Percentiles rank a stretch among this genome's conserved stretches.
phyloP scores from a whole-genome alignment of 768 basidiomycete species.

The Gyrodon lividus region DNA sequence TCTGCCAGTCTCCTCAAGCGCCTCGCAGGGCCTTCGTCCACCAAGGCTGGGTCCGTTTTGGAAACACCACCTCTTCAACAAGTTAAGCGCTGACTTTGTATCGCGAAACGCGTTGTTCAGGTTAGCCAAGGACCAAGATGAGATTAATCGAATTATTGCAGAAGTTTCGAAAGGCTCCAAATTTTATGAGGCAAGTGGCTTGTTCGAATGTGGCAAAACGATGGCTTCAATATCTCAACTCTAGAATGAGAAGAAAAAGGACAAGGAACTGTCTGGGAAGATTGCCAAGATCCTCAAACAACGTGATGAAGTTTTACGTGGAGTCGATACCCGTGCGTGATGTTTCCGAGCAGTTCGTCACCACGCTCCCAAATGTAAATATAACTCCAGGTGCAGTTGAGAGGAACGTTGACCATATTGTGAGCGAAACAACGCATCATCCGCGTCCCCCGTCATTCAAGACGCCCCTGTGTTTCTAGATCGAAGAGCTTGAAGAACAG shows the following conservation, averaged over 20 bases:
- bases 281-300: slow-evolving; percentile 69
- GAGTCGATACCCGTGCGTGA: slow-evolving; percentile 55
- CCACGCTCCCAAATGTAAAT: neutral
- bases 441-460: neutral
- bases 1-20: slow-evolving; percentile 70
- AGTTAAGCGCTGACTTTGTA: slow-evolving; percentile 10
- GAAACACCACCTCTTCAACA: neutral
- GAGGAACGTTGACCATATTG: slow-evolving; percentile 63
- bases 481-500: slow-evolving; percentile 67
- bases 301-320: slow-evolving; percentile 56
- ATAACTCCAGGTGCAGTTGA: slow-evolving; percentile 54
- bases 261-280: slow-evolving; percentile 77
- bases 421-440: slow-evolving; percentile 35
- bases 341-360: neutral
- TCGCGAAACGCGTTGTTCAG: slow-evolving; percentile 32
- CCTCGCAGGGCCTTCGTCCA: slow-evolving; percentile 85
- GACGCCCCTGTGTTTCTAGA: slow-evolving; percentile 28
- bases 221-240: slow-evolving; percentile 3
- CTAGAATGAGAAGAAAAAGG: slow-evolving; percentile 88
- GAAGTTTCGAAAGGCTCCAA: slow-evolving; percentile 92
- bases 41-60: slow-evolving; percentile 76
- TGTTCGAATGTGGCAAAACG: neutral
- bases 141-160: slow-evolving; percentile 86
- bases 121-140: slow-evolving; percentile 73
- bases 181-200: slow-evolving; percentile 72